A percentile compares a stretch with the other conserved stretches of the same genome.
phyloP scores from a whole-genome alignment of 2,329 filamentous ascomycete genomes.

The Hypoxylon sp. region DNA sequence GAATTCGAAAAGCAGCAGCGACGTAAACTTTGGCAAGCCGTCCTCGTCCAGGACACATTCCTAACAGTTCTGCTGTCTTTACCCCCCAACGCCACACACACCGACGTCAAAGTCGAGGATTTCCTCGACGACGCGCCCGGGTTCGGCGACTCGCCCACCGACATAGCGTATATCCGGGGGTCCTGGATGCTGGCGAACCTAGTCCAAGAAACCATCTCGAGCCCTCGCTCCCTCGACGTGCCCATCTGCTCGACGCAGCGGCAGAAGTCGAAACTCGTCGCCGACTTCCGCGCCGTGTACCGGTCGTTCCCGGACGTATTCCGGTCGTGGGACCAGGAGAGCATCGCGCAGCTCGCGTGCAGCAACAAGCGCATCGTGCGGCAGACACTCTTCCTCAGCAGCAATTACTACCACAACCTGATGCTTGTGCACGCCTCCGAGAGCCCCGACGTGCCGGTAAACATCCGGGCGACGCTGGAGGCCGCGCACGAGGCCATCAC shows the following conservation, averaged over 20 bases:
- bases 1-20: constrained; percentile 83
- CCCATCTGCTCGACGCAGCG: constrained; percentile 78
- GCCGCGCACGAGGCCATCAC: constrained; percentile 82
- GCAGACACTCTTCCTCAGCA: constrained; percentile 84
- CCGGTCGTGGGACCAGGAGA: constrained; percentile 75
- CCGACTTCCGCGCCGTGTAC: constrained; percentile 79
- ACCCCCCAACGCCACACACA: constrained; percentile 83
- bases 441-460: constrained; percentile 73
- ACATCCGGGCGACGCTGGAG: constrained; percentile 79
- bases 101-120: constrained; percentile 82
- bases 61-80: constrained; percentile 83
- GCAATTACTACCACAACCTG: constrained; percentile 86
- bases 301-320: constrained; percentile 80
- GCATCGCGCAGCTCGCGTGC: constrained; percentile 69
- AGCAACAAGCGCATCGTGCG: constrained; percentile 77
- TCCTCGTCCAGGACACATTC: constrained; percentile 85
- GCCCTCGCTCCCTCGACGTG: constrained; percentile 79
- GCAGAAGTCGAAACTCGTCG: constrained; percentile 78
- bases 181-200: constrained; percentile 86
- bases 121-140: constrained; percentile 74
- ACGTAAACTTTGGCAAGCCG: constrained; percentile 86
- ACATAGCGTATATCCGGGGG: constrained; percentile 79
- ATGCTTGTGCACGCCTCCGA: constrained; percentile 84
- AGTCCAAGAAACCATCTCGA: constrained; percentile 83
- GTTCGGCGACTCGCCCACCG: constrained; percentile 73